A percentile compares a stretch with the other conserved stretches of the same genome.
phyloP scores from a whole-genome alignment of 2,329 filamentous ascomycete genomes.

The Thielaviopsis euricoi region DNA sequence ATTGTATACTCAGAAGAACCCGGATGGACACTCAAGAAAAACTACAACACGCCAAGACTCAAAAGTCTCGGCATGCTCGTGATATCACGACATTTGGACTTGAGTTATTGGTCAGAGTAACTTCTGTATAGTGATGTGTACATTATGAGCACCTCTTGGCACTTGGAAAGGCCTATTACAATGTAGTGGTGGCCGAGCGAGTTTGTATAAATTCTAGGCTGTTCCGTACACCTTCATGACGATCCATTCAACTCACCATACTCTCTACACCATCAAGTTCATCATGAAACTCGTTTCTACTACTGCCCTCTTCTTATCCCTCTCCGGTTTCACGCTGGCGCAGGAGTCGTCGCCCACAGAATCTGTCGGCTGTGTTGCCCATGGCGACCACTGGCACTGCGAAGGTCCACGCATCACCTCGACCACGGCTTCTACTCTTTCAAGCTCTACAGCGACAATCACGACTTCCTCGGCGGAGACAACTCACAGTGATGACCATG shows the following conservation, averaged over 20 bases:
- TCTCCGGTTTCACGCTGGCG: not conserved
- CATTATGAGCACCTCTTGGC: not conserved
- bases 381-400: not conserved
- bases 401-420: not conserved
- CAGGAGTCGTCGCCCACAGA: not conserved
- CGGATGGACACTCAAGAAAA: not conserved
- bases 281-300: not conserved
- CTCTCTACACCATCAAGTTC: not conserved
- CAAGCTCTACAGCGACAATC: not conserved
- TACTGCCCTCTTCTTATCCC: not conserved
- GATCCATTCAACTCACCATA: not conserved
- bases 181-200: not conserved
- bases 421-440: not conserved
- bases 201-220: not conserved
- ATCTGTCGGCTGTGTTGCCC: not conserved
- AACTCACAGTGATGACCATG: not conserved
- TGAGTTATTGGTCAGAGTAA: too few relatives aligned
- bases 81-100: not conserved
- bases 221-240: not conserved
- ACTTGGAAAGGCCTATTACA: not conserved
- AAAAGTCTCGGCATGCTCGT: not conserved
- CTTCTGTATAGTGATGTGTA: not conserved
- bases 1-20: not conserved
- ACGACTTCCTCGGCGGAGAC: not conserved
- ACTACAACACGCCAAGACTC: not conserved